phyloP scores from a whole-genome alignment of 2,329 filamentous ascomycete genomes.

The Claviceps citrina region DNA sequence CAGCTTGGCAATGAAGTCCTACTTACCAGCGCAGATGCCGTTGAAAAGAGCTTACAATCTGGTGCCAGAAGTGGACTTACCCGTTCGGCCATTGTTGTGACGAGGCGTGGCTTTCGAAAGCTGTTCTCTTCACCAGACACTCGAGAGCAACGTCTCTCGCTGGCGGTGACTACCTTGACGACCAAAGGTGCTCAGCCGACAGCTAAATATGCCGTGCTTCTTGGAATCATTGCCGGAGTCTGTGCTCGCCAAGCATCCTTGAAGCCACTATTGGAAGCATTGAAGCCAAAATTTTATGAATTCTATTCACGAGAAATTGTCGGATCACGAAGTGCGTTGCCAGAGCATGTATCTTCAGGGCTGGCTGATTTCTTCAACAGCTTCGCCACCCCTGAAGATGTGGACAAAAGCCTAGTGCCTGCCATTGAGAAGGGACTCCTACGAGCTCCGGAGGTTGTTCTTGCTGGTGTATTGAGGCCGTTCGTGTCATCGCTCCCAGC shows the following conservation, averaged over 20 bases:
- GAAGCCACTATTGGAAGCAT: conserved; percentile 43
- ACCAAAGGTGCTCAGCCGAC: conserved; percentile 48
- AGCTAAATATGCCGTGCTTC: conserved; percentile 57
- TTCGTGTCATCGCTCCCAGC: conserved; percentile 55
- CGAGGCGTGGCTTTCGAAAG: conserved; percentile 63
- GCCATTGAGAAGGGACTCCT: conserved; percentile 78
- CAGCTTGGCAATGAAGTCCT: conserved; percentile 51
- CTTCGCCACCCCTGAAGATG: conserved; percentile 59
- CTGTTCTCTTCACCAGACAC: conserved; percentile 45
- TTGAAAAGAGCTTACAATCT: conserved; percentile 65
- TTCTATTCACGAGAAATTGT: conserved; percentile 81
- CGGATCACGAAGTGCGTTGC: conserved; percentile 57
- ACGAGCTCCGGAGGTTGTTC: conserved; percentile 75
- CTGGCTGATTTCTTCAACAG: conserved; percentile 68
- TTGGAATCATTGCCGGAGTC: conserved; percentile 80
- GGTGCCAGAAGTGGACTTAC: conserved; percentile 47
- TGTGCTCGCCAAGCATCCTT: conserved; percentile 54
- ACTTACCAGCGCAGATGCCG: conserved; percentile 50
- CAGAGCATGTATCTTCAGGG: conserved; percentile 55
- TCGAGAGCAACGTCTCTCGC: conserved; percentile 43
- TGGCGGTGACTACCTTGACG: conserved; percentile 51
- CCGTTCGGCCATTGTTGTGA: conserved; percentile 60
- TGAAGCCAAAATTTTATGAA: conserved; percentile 58
- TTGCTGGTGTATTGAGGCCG: conserved; percentile 62
- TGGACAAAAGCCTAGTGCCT: conserved; percentile 62